A percentile compares a stretch with the other conserved stretches of the same genome.
Conservation (phyloP, 352 stramenopile species). For the Phytophthora sp. region DNA sequence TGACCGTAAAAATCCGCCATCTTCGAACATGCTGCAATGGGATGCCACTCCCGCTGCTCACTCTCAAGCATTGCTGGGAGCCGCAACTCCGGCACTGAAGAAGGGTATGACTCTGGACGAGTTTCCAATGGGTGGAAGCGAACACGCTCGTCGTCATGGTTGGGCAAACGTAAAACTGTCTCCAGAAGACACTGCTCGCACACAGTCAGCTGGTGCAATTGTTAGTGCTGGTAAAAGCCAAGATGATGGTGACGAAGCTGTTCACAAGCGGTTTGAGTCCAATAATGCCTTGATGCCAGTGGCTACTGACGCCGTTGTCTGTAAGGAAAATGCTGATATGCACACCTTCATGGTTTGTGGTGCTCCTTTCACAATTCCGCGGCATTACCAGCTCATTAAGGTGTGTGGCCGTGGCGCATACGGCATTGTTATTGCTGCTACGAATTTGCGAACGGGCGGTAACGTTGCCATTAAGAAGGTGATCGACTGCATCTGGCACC, state of each 20-base stretch:
- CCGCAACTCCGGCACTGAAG: constrained; percentile 42
- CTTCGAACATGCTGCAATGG: constrained; percentile 80
- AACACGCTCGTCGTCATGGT: constrained; percentile 58
- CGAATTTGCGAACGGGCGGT: constrained; percentile 75
- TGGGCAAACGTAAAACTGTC: constrained; percentile 86
- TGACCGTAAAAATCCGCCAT: constrained; percentile 69
- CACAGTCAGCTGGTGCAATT: constrained; percentile 60
- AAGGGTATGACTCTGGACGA: constrained; percentile 49
- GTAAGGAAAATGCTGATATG: constrained; percentile 88
- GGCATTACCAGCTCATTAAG: constrained; percentile 90
- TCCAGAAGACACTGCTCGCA: constrained; percentile 56
- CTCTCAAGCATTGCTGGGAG: constrained; percentile 37
- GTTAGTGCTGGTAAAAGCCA: constrained; percentile 28
- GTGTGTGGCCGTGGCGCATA: constrained; percentile 89
- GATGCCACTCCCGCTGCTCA: constrained; percentile 46
- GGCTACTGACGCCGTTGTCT: constrained; percentile 63
- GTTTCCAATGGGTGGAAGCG: constrained; percentile 33
- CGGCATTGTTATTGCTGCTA: constrained; percentile 90
- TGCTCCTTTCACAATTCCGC: constrained; percentile 86
- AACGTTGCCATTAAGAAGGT: constrained; percentile 93
- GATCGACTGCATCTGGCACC: constrained; percentile 91
- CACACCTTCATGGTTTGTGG: constrained; percentile 91
- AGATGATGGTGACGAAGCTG: constrained; percentile 31
- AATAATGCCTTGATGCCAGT: constrained; percentile 28
- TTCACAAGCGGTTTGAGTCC: constrained; percentile 51